Evolutionary conservation across 257 asterid species (phyloP), one percentile per base, ranked within the genome.

Genomic region (Prunella vulgaris): DNA sequence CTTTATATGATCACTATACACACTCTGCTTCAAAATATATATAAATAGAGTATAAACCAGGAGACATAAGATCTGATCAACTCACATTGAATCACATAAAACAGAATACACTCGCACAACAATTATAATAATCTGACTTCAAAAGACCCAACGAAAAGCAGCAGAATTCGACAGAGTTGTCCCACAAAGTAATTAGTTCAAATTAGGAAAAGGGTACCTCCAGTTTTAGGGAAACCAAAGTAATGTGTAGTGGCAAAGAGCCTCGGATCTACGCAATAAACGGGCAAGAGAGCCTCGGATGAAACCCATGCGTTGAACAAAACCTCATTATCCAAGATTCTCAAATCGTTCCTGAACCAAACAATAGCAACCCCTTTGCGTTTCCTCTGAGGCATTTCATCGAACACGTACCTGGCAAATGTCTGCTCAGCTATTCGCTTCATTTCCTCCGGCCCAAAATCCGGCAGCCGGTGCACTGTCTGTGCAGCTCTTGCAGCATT

Each of bases 301-400:
- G 91, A 89, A 70, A 66, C 56, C 96, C 96, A 93, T 1, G 97
- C 99, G 83, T 66, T 83, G 60, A 75, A 75, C 88, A 93, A 64
- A 68, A 67, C 95, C 80, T 93, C 99, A 64, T 93, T 90, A 46
- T 93, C 99, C 83, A 87, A 46, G 0, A 90, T 74, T 54, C 99
- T 87, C 84, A 93, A 78, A 78, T 93, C 99, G 64, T 87, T 90
- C 74, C 97, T 83, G 73, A 90, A 93, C 97, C 97, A 93, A 78
- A 89, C 92, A 71, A 93, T 88, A 0, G 90, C 85, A 14, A 85
- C 95, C 58, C 97, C 97, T 77, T 80, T 88, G 6, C 97, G 96
- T 76, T 70, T 85, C 63, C 87, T 79, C 64, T 24, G 75, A 35
- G 69, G 72, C 75, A 51, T 17, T 37, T 74, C 75, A 54, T 77